phyloP scores from a whole-genome alignment of 495 filamentous ascomycete species.

The Xylaria flabelliformis region DNA sequence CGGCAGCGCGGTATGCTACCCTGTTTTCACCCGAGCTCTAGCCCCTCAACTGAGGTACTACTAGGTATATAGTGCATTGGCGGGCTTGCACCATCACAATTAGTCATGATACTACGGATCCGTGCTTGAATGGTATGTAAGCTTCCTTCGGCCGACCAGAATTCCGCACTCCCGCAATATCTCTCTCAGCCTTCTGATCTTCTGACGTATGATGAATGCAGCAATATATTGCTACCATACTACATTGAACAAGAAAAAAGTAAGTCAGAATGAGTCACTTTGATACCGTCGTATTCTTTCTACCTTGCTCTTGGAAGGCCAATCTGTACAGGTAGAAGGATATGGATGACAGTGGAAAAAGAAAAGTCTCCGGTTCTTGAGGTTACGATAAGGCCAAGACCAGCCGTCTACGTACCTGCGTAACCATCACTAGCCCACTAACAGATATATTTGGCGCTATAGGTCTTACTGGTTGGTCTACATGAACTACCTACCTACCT shows the following conservation, averaged over 20 bases:
- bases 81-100: background rate
- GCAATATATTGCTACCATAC: background rate
- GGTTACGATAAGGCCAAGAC: background rate
- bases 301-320: background rate
- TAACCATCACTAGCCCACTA: slow-evolving; percentile 5
- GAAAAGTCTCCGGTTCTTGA: slow-evolving; percentile 7
- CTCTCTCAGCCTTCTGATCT: slow-evolving; percentile 1
- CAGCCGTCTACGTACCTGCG: background rate
- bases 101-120: background rate
- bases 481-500: too few species aligned
- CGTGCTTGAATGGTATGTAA: background rate
- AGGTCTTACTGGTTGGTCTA: background rate
- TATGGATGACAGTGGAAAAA: background rate
- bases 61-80: background rate
- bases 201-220: background rate
- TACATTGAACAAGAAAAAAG: background rate
- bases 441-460: background rate
- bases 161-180: background rate
- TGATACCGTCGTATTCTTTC: background rate
- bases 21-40: background rate
- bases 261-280: background rate
- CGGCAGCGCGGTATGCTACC: background rate
- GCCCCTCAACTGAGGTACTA: background rate
- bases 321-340: background rate
- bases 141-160: background rate